Evolutionary conservation across 2,329 filamentous ascomycete species (phyloP).

Genomic region (Dactylellina cionopaga): DNA sequence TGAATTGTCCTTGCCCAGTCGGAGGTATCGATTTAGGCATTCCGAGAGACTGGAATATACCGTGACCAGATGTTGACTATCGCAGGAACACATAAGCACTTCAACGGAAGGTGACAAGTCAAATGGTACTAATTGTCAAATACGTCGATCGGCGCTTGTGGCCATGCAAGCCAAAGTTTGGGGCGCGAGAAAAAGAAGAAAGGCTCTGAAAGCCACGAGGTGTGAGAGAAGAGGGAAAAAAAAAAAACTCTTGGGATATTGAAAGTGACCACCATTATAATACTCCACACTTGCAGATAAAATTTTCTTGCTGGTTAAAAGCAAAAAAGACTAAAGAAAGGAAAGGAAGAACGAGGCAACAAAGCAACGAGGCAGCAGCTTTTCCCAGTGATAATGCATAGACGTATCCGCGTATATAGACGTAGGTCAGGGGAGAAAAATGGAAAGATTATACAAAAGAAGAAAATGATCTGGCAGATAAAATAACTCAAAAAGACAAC

Average conservation of each 20-base stretch:
- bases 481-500: conserved; percentile 8
- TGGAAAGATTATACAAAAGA: conserved; percentile 51
- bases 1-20: conserved; percentile 40
- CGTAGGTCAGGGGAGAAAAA: conserved; percentile 12
- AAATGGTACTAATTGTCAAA: not conserved
- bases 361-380: conserved; percentile 15
- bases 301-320: not conserved
- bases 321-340: not conserved
- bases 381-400: conserved; percentile 37
- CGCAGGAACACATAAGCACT: not conserved
- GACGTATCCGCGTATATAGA: conserved; percentile 25
- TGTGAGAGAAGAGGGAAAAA: conserved; percentile 23
- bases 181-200: conserved; percentile 3
- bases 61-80: not conserved
- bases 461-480: conserved; percentile 43
- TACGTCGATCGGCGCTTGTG: conserved; percentile 8
- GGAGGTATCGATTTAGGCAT: conserved; percentile 29
- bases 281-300: conserved; percentile 18
- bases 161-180: conserved; percentile 19
- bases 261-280: conserved; percentile 23
- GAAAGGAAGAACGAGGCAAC: conserved; percentile 18
- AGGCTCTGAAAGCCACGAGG: conserved; percentile 5
- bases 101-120: not conserved
- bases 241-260: conserved; percentile 1
- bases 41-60: not conserved